Evolutionary conservation across 2,329 filamentous ascomycete species (phyloP), one percentile per base, ranked within the genome.

Genomic region (Pseudocercospora crystallina): DNA sequence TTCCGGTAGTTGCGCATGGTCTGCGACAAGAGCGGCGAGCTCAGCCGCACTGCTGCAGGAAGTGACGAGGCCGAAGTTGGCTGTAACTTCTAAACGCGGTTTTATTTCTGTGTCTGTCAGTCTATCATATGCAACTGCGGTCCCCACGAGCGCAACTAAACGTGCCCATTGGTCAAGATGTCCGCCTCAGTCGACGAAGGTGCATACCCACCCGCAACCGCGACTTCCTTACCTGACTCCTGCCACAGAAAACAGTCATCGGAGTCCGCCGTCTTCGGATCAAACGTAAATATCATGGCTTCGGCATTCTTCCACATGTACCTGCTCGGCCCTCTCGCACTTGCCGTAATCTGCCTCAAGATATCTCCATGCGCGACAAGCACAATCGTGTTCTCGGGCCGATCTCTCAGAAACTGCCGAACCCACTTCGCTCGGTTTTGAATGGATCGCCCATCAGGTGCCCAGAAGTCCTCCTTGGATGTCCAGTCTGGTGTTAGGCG

Each of bases 341-440:
- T 53, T n/a, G 52, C 54, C 5, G 62, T 65, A 31, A 68, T 62
- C n/a, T 55, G 44, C 13, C 65, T 54, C 37, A 67, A 49, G 8
- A 68, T 60, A 50, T 68, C 65, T 11, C 65, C 65, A 50, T 68
- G 65, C 2, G 62, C 65, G 3, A 68, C 65, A n/a, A 68, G 50
- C 26, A 68, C 65, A 26, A 68, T 68, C 12, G 55, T 60, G 51
- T 62, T 47, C 53, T 68, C 65, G 1, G 64, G 63, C n/a, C 63
- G 43, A 17, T 65, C 58, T n/a, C 59, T 53, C 44, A 68, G 43
- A 53, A 55, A 67, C 38, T 61, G 61, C 13, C 65, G 44, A 5
- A 68, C 60, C 64, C 63, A 65, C 35, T 51, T 49, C 10, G 65
- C 65, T 5, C 65, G 60, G 34, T 61, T 54, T 8, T 54, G 46